Percentiles rank a stretch among this genome's conserved stretches.
These are phyloP conservation scores for Aspergillus vadensis DNA, from an alignment of 2,329 filamentous ascomycete genomes.

Conservation along the genomic window DNA sequence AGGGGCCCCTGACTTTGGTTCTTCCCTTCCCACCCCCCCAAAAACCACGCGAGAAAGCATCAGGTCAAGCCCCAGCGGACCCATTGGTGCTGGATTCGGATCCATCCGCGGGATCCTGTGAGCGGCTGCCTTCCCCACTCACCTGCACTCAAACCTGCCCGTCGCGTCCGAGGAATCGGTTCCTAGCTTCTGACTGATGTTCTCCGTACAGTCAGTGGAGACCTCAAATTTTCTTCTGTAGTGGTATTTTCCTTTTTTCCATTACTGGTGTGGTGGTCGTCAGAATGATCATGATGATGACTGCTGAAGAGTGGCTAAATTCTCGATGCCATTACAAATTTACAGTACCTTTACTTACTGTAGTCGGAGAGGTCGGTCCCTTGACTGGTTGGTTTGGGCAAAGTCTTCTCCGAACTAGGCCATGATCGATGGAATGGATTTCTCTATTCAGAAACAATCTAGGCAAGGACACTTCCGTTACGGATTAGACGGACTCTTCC, in stretches of 20 bases:
- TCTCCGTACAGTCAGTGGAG: conserved; percentile 19
- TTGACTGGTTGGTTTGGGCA: not conserved
- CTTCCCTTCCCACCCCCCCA: not conserved
- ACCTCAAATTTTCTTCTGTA: conserved; percentile 17
- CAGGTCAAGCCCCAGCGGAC: conserved; percentile 22
- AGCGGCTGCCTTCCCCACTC: conserved; percentile 30
- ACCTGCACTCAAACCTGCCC: conserved; percentile 30
- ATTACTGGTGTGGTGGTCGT: conserved; percentile 18
- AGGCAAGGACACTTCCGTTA: not conserved
- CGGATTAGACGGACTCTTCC: conserved; percentile 9
- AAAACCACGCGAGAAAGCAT: conserved; percentile 26
- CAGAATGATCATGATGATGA: conserved; percentile 9
- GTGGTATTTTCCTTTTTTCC: conserved; percentile 15
- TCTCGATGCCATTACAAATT: conserved; percentile 3
- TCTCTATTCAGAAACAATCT: not conserved
- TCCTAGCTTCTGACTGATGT: conserved; percentile 28
- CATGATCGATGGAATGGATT: conserved; percentile 4
- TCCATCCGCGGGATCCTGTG: conserved; percentile 34
- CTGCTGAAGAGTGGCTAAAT: conserved; percentile 8
- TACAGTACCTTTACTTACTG: not conserved
- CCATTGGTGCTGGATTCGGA: conserved; percentile 29
- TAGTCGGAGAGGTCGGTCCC: not conserved
- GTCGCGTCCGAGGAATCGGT: conserved; percentile 34
- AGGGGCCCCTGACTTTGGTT: conserved; percentile 17
- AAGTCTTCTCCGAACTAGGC: not conserved